Base-by-base conservation (phyloP, 73 alveolate species). In the Breviolum minutum region DNA sequence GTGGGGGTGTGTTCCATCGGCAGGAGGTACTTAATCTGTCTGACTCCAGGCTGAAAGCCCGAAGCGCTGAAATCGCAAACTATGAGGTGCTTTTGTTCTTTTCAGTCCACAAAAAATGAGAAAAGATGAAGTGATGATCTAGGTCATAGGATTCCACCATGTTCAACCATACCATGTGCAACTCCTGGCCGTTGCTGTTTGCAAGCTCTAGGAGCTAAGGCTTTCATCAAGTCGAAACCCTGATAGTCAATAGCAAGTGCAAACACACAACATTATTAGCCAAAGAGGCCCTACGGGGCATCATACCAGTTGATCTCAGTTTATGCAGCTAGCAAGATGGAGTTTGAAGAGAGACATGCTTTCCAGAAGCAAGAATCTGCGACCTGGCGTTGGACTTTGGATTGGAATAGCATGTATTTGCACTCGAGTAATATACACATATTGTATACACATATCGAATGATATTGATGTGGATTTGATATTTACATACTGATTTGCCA, bases 291-390 rank as follows among this genome's bases (percentile, higher is more conserved):
- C 83, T 26, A 73, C 30, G 27, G 30, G 12, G 5, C 83, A 73
- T 17, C 13, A 19, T 20, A 6, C 8, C 1, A 19, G 48, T 73
- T 3, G 83, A 73, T 30, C 60, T 13, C 27, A 73, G 83, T 14
- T 6, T n/a, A 22, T 61, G 93, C 66, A 10, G 93, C 32, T 73
- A 27, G 83, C 14, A 86, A 79, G 6, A 86, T 86, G 94, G 94
- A 86, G 63, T 63, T 63, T n/a, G 94, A 86, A 26, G 77, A 13
- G 13, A 32, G 54, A 48, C 13, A 27, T 29, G 20, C 80, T 6
- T 86, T 86, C 63, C 94, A 86, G 79, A 86, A 86, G 79, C 94
- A 86, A 29, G 79, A n/a, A 10, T 86, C 94, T 27, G 94, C 12
- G 22, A 27, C 94, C 62, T 14, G 94, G 88, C 88, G 27, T 40